These are phyloP conservation scores for Achlya hypogyna DNA, from an alignment of 352 stramenopile species.

Conservation along the genomic window DNA sequence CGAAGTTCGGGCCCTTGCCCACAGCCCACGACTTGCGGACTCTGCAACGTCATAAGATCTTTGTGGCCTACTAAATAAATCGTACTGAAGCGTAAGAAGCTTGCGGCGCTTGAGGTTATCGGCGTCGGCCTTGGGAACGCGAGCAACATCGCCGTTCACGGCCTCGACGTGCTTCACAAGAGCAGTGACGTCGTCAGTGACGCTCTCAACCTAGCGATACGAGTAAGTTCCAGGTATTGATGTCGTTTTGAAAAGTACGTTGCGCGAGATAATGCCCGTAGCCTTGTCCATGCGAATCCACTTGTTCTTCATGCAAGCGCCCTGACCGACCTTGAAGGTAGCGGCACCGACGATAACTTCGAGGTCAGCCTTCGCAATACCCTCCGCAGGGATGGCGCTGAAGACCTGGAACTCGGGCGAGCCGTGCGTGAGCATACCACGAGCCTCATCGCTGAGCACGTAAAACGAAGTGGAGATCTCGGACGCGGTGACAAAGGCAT, in stretches of 20 bases:
- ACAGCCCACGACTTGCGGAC: slow-evolving; percentile 94
- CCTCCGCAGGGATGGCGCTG: slow-evolving; percentile 61
- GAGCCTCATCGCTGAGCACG: slow-evolving; percentile 88
- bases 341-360: slow-evolving; percentile 76
- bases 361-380: slow-evolving; percentile 66
- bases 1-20: slow-evolving; percentile 88
- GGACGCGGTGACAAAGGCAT: slow-evolving; percentile 85
- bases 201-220: slow-evolving; percentile 32
- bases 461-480: slow-evolving; percentile 86
- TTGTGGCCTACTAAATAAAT: background rate
- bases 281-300: slow-evolving; percentile 93
- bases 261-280: slow-evolving; percentile 79
- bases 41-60: slow-evolving; percentile 7
- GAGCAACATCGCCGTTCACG: slow-evolving; percentile 44
- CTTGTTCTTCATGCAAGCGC: slow-evolving; percentile 97
- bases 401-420: slow-evolving; percentile 82
- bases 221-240: background rate
- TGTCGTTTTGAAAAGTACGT: slow-evolving; percentile 31
- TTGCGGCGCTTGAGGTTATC: slow-evolving; percentile 78
- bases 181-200: slow-evolving; percentile 59
- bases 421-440: slow-evolving; percentile 53
- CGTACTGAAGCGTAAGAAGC: slow-evolving; percentile 51
- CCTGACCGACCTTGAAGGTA: slow-evolving; percentile 92
- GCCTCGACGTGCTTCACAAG: slow-evolving; percentile 82
- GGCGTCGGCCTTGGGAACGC: slow-evolving; percentile 59